Conservation (phyloP, 2,329 filamentous ascomycete genomes). For the Neobulgaria alba region DNA sequence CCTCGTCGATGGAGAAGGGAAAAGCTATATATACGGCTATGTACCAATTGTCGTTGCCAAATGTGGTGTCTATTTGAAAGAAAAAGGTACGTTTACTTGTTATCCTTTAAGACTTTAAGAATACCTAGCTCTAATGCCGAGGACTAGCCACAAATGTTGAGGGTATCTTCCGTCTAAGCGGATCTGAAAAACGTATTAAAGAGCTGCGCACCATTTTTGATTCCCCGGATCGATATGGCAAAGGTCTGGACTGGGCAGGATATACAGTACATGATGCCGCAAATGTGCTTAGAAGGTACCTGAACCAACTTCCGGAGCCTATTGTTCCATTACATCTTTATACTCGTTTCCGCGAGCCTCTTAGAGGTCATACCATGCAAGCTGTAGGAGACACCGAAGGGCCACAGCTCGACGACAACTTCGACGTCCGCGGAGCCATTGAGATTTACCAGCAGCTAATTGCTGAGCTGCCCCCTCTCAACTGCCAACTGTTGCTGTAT, state of each 20-base stretch:
- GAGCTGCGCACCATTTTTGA: constrained; percentile 88
- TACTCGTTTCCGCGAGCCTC: constrained; percentile 77
- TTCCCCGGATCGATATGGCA: constrained; percentile 90
- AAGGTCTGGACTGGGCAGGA: constrained; percentile 92
- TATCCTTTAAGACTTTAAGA: too few species aligned
- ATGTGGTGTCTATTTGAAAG: constrained; percentile 93
- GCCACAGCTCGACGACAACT: constrained; percentile 63
- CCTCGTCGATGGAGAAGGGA: constrained; percentile 80
- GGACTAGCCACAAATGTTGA: constrained; percentile 78
- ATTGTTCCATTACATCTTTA: constrained; percentile 94
- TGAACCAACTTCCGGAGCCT: constrained; percentile 92
- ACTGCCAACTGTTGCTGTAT: constrained; percentile 88
- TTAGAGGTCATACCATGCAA: constrained; percentile 59
- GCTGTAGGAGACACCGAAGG: constrained; percentile 61
- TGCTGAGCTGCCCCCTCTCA: constrained; percentile 83
- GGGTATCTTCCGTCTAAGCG: constrained; percentile 91
- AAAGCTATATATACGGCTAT: constrained; percentile 97
- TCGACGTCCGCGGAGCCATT: constrained; percentile 70
- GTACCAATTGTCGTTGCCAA: constrained; percentile 98
- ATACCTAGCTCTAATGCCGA: constrained; percentile 4
- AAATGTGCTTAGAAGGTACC: constrained; percentile 88
- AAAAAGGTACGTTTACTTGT: constrained; percentile 81
- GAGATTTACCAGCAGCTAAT: constrained; percentile 80
- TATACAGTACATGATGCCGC: constrained; percentile 98
- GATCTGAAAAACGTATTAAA: constrained; percentile 96